phyloP scores from a whole-genome alignment of 345 rosid genomes.

The Brassica incana region DNA sequence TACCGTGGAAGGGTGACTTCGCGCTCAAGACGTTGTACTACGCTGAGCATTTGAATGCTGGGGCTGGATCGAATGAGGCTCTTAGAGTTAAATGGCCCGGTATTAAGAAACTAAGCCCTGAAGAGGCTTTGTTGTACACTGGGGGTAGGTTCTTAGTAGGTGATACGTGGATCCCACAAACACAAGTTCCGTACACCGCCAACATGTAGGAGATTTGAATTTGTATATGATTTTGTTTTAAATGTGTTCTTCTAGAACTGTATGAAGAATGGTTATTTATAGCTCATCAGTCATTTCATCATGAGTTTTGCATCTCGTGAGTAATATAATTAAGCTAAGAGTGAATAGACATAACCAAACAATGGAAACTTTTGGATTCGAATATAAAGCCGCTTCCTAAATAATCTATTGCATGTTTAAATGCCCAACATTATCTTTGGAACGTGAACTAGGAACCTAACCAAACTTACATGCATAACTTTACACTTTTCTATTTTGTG shows the following conservation, averaged over 20 bases:
- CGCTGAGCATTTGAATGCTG: conserved; percentile 58
- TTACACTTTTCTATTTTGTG: not conserved
- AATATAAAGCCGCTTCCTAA: not conserved
- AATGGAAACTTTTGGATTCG: not conserved
- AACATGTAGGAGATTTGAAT: conserved; percentile 39
- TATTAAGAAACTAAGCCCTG: conserved; percentile 35
- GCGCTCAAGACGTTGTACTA: conserved; percentile 59
- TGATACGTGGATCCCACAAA: conserved; percentile 47
- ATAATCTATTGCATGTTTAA: not conserved
- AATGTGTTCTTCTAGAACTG: not conserved
- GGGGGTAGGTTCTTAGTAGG: conserved; percentile 45
- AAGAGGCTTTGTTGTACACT: conserved; percentile 38
- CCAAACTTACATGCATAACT: not conserved
- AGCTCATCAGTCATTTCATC: not conserved
- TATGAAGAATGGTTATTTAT: not conserved
- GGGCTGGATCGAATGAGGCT: conserved; percentile 53
- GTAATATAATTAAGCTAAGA: not conserved
- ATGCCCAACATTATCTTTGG: not conserved
- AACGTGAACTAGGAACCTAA: not conserved
- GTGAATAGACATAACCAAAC: not conserved
- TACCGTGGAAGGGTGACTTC: conserved; percentile 47
- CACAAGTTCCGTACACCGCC: conserved; percentile 53
- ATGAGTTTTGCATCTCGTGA: not conserved
- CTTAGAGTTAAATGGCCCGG: conserved; percentile 64
- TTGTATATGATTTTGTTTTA: not conserved